Evolutionary conservation across 1,284 basidiomycete species (phyloP), one percentile per base, ranked within the genome.

Genomic region (Crepidotus sp.): DNA sequence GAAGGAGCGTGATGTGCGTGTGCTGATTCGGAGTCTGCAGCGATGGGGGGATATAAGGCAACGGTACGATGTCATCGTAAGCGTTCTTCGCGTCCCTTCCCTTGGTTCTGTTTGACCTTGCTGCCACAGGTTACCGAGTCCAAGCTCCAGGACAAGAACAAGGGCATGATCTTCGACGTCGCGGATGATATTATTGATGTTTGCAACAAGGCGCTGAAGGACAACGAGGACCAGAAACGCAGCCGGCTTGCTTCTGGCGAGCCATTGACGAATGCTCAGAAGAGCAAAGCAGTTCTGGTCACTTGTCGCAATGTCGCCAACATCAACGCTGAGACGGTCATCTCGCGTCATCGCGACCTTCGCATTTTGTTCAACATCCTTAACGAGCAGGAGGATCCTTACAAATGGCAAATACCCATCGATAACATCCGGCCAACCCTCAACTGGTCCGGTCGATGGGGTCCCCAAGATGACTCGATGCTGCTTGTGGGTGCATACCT

Each of bases 41-140:
- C 85, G 93, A 46, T 98, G 95, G 93, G 96, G 96, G 22, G 95
- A 98, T 62, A 91, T 98, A 52, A 80, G 92, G 41, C 83, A 88
- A 56, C 86, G 95, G 36, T 97, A 95, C 65, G 92, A 97, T 47
- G 74, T 85, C 45, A 97, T 98, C 57, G 93, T 91, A 61, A 62
- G 84, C 74, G 26, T 39, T 19, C 26, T 14, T 45, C 21, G 30
- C 30, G 44, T 25, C 52, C 52, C 14, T 43, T 42, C 36, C 21
- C 17, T 40, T 34, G 30, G 40, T 11, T 48, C 45, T 18, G 42
- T 44, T 36, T 48, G 50, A 43, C 54, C 49, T 46, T 22, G 71
- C 32, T 44, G 4, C n/a, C n/a, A n/a, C 53, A 91, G 89, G 85
- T 95, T 51, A 72, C 72, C 46, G 95, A 98, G 62, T 77, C 93